These are phyloP conservation scores for Gastrolobium villosum DNA, from an alignment of 306 rosid species.

Conservation along the genomic window DNA sequence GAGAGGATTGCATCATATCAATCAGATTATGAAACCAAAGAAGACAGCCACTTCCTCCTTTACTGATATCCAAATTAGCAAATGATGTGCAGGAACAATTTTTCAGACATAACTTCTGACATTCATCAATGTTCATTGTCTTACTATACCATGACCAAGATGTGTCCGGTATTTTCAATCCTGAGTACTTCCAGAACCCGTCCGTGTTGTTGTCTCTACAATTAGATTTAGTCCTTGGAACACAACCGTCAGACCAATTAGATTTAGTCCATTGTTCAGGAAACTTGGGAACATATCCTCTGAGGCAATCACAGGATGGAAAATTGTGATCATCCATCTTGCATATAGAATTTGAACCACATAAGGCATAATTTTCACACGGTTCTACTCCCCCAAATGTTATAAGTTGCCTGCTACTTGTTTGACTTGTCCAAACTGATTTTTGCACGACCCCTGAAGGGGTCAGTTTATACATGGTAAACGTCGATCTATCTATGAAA, in stretches of 20 bases:
- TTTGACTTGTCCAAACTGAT: background rate
- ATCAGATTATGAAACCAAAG: conserved; percentile 45
- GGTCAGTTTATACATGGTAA: background rate
- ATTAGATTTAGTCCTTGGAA: background rate
- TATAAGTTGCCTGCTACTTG: background rate
- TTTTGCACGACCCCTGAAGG: background rate
- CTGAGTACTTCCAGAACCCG: conserved; percentile 6
- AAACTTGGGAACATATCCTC: conserved; percentile 19
- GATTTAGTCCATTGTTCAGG: background rate
- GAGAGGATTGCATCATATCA: conserved; percentile 11
- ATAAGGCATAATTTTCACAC: background rate
- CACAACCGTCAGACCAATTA: conserved; percentile 14
- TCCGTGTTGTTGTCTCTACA: background rate
- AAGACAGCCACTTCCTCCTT: conserved; percentile 44
- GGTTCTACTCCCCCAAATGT: background rate
- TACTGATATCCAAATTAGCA: background rate
- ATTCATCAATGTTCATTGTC: conserved; percentile 36
- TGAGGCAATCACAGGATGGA: conserved; percentile 9
- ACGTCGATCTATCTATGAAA: background rate
- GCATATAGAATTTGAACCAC: conserved; percentile 8
- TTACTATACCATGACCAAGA: conserved; percentile 16
- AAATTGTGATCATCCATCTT: background rate
- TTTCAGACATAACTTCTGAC: conserved; percentile 11
- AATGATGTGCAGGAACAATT: conserved; percentile 38
- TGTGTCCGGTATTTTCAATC: conserved; percentile 28